These are phyloP conservation scores for Mucor lusitanicus DNA, from an alignment of 371 early-diverging fungal genomes.

Conservation along the genomic window DNA sequence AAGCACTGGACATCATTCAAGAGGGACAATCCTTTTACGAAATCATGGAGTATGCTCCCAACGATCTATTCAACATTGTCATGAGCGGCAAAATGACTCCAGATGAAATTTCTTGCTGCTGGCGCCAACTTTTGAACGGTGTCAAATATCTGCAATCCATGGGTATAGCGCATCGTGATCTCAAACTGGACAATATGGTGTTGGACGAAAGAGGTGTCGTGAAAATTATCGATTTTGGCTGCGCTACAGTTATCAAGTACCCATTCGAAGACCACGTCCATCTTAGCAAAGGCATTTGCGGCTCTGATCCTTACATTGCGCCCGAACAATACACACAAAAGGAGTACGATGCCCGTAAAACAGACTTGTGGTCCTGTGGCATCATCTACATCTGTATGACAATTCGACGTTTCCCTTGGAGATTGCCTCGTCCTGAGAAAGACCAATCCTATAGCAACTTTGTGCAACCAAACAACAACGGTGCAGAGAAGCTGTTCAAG, in stretches of 20 bases:
- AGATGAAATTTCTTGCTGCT: slow-evolving; percentile 67
- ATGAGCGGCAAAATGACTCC: slow-evolving; percentile 60
- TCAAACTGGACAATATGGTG: slow-evolving; percentile 85
- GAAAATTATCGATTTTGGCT: slow-evolving; percentile 95
- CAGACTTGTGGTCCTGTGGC: slow-evolving; percentile 75
- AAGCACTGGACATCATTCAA: slow-evolving; percentile 77
- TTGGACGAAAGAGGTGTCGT: slow-evolving; percentile 67
- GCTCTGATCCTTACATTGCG: slow-evolving; percentile 64
- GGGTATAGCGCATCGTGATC: slow-evolving; percentile 85
- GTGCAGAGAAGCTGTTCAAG: slow-evolving; percentile 46
- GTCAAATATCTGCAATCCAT: slow-evolving; percentile 68
- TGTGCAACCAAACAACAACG: slow-evolving; percentile 31
- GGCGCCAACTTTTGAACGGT: slow-evolving; percentile 72
- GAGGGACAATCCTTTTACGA: slow-evolving; percentile 63
- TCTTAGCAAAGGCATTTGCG: slow-evolving; percentile 42
- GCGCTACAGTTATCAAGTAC: slow-evolving; percentile 72
- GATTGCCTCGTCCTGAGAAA: slow-evolving; percentile 40
- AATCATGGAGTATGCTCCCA: slow-evolving; percentile 82
- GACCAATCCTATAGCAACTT: slow-evolving; percentile 52
- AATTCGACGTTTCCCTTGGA: slow-evolving; percentile 71
- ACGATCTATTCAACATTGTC: slow-evolving; percentile 71
- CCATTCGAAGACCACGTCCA: slow-evolving; percentile 55
- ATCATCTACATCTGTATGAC: slow-evolving; percentile 74
- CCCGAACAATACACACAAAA: slow-evolving; percentile 53
- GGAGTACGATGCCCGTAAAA: slow-evolving; percentile 59